phyloP scores from a whole-genome alignment of 208 protist genomes.

The Phytomonas francai region DNA sequence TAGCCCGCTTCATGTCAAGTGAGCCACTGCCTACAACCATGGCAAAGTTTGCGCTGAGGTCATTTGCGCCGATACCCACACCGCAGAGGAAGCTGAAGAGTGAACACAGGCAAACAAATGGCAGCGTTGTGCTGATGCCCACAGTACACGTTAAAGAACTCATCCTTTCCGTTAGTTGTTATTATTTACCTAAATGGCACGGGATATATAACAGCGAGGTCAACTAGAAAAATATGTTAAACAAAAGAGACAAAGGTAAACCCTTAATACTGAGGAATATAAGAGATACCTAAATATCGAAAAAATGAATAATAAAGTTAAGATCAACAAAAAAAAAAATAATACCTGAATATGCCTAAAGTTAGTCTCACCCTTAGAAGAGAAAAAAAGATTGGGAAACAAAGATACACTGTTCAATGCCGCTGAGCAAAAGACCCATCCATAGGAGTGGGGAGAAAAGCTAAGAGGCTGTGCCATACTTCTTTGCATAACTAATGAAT shows the following conservation, averaged over 20 bases:
- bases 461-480: neutral
- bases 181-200: neutral
- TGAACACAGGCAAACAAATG: constrained; percentile 66
- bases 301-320: constrained; percentile 10
- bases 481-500: neutral
- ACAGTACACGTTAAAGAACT: constrained; percentile 32
- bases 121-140: constrained; percentile 55
- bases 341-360: neutral
- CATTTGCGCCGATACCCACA: constrained; percentile 77
- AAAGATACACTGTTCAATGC: constrained; percentile 1
- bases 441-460: neutral
- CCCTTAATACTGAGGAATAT: constrained; percentile 2
- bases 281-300: neutral
- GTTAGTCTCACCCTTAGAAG: neutral
- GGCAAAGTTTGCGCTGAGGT: constrained; percentile 80
- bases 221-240: neutral
- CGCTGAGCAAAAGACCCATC: neutral
- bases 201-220: constrained; percentile 7
- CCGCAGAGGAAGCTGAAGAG: constrained; percentile 76
- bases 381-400: constrained; percentile 12
- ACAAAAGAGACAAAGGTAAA: constrained; percentile 7
- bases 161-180: neutral
- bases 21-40: constrained; percentile 82
- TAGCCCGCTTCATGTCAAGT: constrained; percentile 69
- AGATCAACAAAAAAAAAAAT: constrained; percentile 14